A percentile compares a stretch with the other conserved stretches of the same genome.
Conservation (phyloP, 176 grass and related monocot species). For the Zea luxurians region DNA sequence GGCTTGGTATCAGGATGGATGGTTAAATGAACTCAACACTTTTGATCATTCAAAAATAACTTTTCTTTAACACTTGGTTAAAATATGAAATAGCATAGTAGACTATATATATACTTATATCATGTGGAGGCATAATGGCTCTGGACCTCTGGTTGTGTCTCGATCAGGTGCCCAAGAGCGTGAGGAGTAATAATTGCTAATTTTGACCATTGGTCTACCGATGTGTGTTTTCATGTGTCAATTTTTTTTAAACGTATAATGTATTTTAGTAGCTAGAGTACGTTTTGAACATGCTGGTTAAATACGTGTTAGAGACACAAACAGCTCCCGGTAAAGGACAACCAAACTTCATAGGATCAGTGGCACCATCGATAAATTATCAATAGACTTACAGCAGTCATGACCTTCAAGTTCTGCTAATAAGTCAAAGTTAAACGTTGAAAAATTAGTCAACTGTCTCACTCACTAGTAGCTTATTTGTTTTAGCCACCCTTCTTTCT, state of each 20-base stretch:
- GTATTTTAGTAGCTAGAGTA: not conserved
- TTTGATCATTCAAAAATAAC: not conserved
- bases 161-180: not conserved
- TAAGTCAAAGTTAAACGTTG: not conserved
- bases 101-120: not conserved
- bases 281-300: not conserved
- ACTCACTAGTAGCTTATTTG: not conserved
- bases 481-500: not conserved
- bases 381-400: not conserved
- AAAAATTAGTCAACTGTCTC: slow-evolving; percentile 10
- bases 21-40: not conserved
- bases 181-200: not conserved
- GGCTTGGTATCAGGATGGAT: not conserved
- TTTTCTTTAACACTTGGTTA: not conserved
- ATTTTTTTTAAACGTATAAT: not conserved
- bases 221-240: not conserved
- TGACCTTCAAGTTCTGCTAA: not conserved
- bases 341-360: not conserved
- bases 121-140: not conserved
- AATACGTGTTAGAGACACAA: not conserved
- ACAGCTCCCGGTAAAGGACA: not conserved
- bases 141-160: not conserved
- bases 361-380: not conserved
- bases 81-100: not conserved
- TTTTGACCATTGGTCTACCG: not conserved